phyloP scores from a whole-genome alignment of 225 moss, liverwort and hornwort species.

The Thuidium tamariscinum region DNA sequence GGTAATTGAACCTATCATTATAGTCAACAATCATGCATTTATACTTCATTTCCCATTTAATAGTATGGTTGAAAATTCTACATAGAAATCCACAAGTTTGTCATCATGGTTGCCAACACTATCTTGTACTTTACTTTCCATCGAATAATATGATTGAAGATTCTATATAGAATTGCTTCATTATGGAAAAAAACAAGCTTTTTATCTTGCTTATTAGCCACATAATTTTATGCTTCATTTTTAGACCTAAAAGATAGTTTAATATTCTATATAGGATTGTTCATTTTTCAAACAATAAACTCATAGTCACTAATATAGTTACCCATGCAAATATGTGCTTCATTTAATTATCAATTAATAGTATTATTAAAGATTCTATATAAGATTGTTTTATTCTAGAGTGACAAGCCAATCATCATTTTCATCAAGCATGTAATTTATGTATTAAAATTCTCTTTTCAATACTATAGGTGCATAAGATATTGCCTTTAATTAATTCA shows the following conservation, averaged over 20 bases:
- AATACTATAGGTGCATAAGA: too few relatives aligned
- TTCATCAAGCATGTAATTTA: background rate
- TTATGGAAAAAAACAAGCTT: background rate
- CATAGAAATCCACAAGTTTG: too few relatives aligned
- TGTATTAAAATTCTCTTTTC: background rate
- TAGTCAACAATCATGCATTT: too few relatives aligned
- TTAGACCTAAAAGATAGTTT: background rate
- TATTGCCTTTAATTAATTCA: too few relatives aligned
- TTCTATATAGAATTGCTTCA: background rate
- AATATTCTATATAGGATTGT: background rate
- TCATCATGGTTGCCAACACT: background rate
- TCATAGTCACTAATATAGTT: background rate
- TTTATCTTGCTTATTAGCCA: rapidly evolving
- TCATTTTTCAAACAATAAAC: background rate
- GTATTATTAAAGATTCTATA: background rate
- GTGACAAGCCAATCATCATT: background rate
- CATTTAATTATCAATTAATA: background rate
- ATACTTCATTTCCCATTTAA: too few relatives aligned
- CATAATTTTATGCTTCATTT: background rate
- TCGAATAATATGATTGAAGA: background rate
- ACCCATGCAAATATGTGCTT: background rate
- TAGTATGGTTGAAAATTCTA: background rate
- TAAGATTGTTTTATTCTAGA: rapidly evolving
- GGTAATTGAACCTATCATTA: too few relatives aligned
- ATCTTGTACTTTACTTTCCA: background rate